Base-by-base conservation (phyloP, 768 basidiomycete species). In the Pleurotus platypus region DNA sequence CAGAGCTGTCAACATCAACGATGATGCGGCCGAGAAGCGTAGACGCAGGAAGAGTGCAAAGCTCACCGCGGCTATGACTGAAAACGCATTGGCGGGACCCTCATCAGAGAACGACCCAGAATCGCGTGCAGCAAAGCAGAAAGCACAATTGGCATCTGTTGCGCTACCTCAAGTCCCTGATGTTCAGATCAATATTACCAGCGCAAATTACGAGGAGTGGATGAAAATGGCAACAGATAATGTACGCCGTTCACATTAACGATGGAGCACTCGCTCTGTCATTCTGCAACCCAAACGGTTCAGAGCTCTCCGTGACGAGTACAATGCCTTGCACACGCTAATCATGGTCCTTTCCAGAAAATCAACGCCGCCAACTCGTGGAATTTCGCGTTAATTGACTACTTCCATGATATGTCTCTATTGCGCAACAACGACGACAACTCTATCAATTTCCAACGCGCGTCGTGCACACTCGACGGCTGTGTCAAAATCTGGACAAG, bases 161-260 rank as follows among this genome's bases (percentile, higher is more conserved):
- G 79, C 80, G 37, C 77, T 84, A 38, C 78, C 83, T 6, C 83
- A 83, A 2, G 69, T 72, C 1, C 81, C 85, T 24, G 79, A 86
- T 43, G 82, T 87, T 16, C 79, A 88, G 0, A 72, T 87, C 62
- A 91, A 95, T 61, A 82, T 94, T n/a, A 91, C 92, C 84, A 92
- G 80, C 72, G 89, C 86, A 39, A 97, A 94, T 64, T 97, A 89
- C 66, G 97, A 99, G 69, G 94, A 98, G 71, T 98, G 97, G 97
- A 98, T 99, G 96, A 98, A 98, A 78, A 87, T 98, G 86, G 94
- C 95, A 1, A 98, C 96, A 2, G 96, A 98, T 68, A 98, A 98
- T 71, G 97, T 98, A 68, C 16, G 51, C 38, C 63, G 85, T 76
- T 51, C 26, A 55, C 16, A 16, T 42, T 54, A 55, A 35, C 30